Evolutionary conservation across 2,329 filamentous ascomycete species (phyloP).

Genomic region (Botryotinia convoluta): DNA sequence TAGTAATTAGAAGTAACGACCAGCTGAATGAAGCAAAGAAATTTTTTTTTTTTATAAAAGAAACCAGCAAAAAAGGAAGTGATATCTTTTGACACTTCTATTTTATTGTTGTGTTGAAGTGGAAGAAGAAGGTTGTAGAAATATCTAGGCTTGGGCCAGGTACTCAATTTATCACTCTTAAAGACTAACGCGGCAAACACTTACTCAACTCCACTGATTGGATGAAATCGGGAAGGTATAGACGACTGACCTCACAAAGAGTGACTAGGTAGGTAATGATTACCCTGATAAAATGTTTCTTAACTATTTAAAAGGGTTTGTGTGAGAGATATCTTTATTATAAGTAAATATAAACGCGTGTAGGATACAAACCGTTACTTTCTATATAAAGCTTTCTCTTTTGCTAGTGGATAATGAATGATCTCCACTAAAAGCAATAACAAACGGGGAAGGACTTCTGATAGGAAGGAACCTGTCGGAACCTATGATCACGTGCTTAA

Average conservation of each 20-base stretch:
- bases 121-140: background rate
- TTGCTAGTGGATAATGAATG: no score
- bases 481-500: no score
- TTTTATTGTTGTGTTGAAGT: background rate
- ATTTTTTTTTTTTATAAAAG: background rate
- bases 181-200: background rate
- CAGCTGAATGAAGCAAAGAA: background rate
- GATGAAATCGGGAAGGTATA: background rate
- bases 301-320: no score
- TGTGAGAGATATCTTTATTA: no score
- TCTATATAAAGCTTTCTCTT: no score
- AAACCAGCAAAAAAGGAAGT: background rate
- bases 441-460: background rate
- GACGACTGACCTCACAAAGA: background rate
- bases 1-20: background rate
- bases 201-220: background rate
- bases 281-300: no score
- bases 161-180: background rate
- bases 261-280: no score
- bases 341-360: no score
- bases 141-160: no score
- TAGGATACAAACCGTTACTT: no score
- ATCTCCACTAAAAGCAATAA: no score
- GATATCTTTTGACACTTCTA: background rate
- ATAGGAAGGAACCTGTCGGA: no score